phyloP scores from a whole-genome alignment of 805 yeast species.

The Yamadazyma ubonensis region DNA sequence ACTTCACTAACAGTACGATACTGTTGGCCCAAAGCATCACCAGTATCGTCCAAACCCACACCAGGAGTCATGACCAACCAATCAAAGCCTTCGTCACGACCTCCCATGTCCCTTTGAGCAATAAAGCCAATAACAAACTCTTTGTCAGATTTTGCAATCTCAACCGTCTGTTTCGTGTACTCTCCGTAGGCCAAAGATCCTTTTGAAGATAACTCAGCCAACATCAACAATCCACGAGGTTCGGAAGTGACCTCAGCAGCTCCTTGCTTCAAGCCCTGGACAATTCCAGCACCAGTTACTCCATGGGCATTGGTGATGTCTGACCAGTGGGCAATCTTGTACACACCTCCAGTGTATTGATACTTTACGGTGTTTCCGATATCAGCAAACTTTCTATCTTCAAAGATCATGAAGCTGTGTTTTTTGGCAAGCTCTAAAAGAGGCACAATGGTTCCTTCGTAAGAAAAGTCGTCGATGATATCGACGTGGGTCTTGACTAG shows the following conservation, averaged over 20 bases:
- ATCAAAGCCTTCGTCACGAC: constrained; percentile 80
- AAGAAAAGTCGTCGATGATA: constrained; percentile 83
- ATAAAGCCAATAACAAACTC: constrained; percentile 95
- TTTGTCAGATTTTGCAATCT: constrained; percentile 81
- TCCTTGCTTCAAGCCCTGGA: constrained; percentile 82
- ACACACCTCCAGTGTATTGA: constrained; percentile 89
- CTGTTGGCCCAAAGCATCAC: constrained; percentile 95
- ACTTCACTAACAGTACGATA: constrained; percentile 91
- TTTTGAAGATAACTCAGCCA: constrained; percentile 92
- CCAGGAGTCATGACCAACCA: constrained; percentile 99
- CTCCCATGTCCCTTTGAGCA: constrained; percentile 88
- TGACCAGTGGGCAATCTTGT: constrained; percentile 89
- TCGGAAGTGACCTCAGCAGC: constrained; percentile 67
- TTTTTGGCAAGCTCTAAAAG: constrained; percentile 69
- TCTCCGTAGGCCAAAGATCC: constrained; percentile 93
- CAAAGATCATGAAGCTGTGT: constrained; percentile 88
- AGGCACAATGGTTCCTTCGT: constrained; percentile 77
- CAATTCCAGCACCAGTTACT: constrained; percentile 93
- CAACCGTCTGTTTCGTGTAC: constrained; percentile 83
- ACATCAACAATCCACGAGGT: constrained; percentile 88
- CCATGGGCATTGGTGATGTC: constrained; percentile 98
- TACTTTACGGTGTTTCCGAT: constrained; percentile 96
- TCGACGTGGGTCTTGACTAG: constrained; percentile 94
- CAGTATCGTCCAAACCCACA: constrained; percentile 95
- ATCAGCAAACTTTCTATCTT: constrained; percentile 97